Base-by-base conservation (phyloP, 2,329 filamentous ascomycete species). In the Beauveria sp. region DNA sequence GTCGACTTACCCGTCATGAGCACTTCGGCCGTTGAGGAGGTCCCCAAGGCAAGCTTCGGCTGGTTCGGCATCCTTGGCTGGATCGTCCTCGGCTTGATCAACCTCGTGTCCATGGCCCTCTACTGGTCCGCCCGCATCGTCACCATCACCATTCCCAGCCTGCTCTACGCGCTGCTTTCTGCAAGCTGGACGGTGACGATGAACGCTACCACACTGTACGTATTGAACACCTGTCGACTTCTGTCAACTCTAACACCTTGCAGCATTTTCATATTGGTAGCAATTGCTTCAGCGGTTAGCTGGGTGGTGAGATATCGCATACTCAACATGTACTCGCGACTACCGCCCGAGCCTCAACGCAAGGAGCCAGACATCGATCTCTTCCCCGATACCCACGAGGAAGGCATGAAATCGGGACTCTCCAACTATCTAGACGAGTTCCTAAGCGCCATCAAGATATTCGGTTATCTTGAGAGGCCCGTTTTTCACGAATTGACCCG, bases 351-450 rank as follows among this genome's bases (percentile, higher is more conserved):
- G 73, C 93, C 95, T 2, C 93, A 96, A 73, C 87, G 95, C 66
- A 96, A 98, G 75, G 93, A 98, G 75, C 92, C 95, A 0, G 90
- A 96, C 67, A 85, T 99, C 71, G 96, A 98, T 69, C 81, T 99
- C 14, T 98, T 98, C 71, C 93, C 95, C 4, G 93, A 98, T 69
- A 88, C 89, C 3, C 91, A 96, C 69, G 93, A 96, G 67, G 89
- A 89, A 55, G 92, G 93, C 65, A 87, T 86, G 34, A 99, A 99
- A 74, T 87, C 92, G 0, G 95, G 93, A 0, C 79, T 99, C 50
- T 87, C 91, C n/a, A 99, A 93, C 72, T 99, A 99, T 68, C 81
- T 99, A 28, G 95, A 99, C 74, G 96, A 99, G 73, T 99, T 99
- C 68, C 79, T 99, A 24, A 98, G 93, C 71, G 95, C 96, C 34